Conservation (phyloP, 495 filamentous ascomycete genomes). For the Annulohypoxylon stygium region DNA sequence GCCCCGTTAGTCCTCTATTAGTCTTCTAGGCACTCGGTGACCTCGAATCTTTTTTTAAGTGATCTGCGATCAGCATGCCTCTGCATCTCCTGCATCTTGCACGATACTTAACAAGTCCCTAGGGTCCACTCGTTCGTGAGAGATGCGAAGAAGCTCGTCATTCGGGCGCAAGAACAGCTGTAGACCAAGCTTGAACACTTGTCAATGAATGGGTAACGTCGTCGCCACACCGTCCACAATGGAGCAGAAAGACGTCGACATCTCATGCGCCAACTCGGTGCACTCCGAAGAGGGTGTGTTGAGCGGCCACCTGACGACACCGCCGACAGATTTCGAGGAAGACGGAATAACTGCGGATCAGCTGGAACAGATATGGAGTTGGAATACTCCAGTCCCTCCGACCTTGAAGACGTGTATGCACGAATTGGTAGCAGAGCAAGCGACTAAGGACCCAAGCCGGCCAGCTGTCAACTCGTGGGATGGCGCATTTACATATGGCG, state of each 20-base stretch:
- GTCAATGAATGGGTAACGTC: constrained; percentile 17
- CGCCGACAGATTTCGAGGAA: constrained; percentile 49
- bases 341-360: constrained; percentile 48
- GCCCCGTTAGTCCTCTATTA: constrained; percentile 15
- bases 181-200: constrained; percentile 22
- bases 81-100: constrained; percentile 15
- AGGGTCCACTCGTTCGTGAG: constrained; percentile 17
- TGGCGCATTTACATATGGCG: constrained; percentile 67
- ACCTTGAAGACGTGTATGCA: constrained; percentile 56
- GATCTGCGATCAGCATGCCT: constrained; percentile 28
- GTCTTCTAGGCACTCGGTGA: constrained; percentile 24
- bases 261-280: constrained; percentile 34
- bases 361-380: constrained; percentile 56
- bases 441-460: constrained; percentile 43
- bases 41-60: constrained; percentile 19
- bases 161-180: constrained; percentile 16
- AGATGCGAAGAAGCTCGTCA: constrained; percentile 24
- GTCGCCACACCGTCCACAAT: constrained; percentile 26
- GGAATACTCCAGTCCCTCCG: constrained; percentile 57
- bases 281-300: constrained; percentile 44
- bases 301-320: constrained; percentile 45
- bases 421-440: constrained; percentile 54
- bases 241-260: constrained; percentile 27
- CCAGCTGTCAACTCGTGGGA: constrained; percentile 67
- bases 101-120: constrained; percentile 28